phyloP scores from a whole-genome alignment of 1,284 basidiomycete species.

The Cryptococcus sp. region DNA sequence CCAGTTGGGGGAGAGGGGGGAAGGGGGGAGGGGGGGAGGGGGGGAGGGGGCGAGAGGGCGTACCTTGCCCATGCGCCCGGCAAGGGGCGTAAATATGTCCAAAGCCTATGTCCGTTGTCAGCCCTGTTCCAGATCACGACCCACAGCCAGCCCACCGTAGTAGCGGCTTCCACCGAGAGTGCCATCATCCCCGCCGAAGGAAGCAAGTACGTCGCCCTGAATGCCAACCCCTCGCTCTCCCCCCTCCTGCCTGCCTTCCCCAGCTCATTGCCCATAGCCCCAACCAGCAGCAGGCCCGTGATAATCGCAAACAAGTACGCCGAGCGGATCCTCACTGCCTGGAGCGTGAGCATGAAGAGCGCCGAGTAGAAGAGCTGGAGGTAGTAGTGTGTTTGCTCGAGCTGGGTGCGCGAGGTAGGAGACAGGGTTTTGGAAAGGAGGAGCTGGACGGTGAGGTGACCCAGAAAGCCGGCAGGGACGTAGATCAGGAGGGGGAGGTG shows the following conservation, averaged over 20 bases:
- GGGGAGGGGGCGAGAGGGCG: background rate
- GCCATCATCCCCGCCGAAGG: constrained; percentile 63
- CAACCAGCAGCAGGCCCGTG: constrained; percentile 30
- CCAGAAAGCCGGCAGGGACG: constrained; percentile 63
- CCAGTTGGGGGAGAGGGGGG: background rate
- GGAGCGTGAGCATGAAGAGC: constrained; percentile 51
- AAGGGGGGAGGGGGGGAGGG: background rate
- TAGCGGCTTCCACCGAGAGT: constrained; percentile 66
- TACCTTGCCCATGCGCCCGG: constrained; percentile 52
- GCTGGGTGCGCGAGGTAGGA: constrained; percentile 27
- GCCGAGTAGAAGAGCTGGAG: constrained; percentile 63
- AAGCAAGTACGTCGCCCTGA: constrained; percentile 60
- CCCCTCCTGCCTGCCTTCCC: constrained; percentile 7
- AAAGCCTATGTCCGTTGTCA: constrained; percentile 47
- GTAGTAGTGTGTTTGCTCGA: constrained; percentile 63
- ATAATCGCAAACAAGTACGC: constrained; percentile 50
- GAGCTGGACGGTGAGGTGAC: constrained; percentile 42
- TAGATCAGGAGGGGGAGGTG: constrained; percentile 71
- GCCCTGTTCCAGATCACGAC: background rate
- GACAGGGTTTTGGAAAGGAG: constrained; percentile 29
- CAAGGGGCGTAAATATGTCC: constrained; percentile 89
- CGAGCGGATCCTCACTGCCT: constrained; percentile 51
- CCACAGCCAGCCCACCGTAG: constrained; percentile 53
- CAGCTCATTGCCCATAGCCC: constrained; percentile 24
- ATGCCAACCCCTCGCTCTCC: constrained; percentile 15